Base-by-base conservation (phyloP, 352 stramenopile genomes). In the Phytophthora tentaculata region DNA sequence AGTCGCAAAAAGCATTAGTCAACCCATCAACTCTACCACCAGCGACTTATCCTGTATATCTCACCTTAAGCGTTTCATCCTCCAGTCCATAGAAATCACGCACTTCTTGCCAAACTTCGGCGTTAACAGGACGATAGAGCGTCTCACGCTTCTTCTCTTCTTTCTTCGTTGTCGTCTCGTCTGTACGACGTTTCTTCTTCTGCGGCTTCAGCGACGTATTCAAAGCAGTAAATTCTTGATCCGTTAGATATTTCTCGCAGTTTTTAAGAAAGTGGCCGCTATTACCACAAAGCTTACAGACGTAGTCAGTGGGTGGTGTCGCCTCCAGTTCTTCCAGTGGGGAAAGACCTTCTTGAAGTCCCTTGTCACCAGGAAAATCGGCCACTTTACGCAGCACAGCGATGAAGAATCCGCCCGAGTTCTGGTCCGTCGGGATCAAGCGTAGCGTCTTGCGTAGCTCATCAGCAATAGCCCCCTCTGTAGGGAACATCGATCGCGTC, bases 351-450 rank as follows among this genome's bases (percentile, higher is more conserved):
- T 78, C 49, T 60, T 93, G 84, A 3, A 79, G 68, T 16, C 75
- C 74, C 12, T 64, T 53, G 44, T 55, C 28, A 10, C 82, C 81
- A 2, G 88, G 88, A 26, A 94, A 64, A 48, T 94, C 69, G 3
- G 60, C 61, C 32, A 76, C 64, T 59, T 98, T 99, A 39, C 83
- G 73, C 23, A 99, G 84, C 29, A 99, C 86, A n/a, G 94, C 92
- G 43, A 99, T 89, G 74, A 99, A 99, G 74, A 99, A 99, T 5
- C 97, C 98, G 37, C 97, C 97, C 5, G 97, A 98, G 74, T 99
- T 96, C 62, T 99, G 91, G 72, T 99, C 96, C 35, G 98, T 98
- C 1, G 98, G 98, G 44, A 99, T 86, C 22, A 99, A 81, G 12
- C 98, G 91, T 69, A 98, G 80, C 47, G 97, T 99, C 56, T 92